phyloP scores from a whole-genome alignment of 1,139 yeast genomes.

The Spathaspora sp. region DNA sequence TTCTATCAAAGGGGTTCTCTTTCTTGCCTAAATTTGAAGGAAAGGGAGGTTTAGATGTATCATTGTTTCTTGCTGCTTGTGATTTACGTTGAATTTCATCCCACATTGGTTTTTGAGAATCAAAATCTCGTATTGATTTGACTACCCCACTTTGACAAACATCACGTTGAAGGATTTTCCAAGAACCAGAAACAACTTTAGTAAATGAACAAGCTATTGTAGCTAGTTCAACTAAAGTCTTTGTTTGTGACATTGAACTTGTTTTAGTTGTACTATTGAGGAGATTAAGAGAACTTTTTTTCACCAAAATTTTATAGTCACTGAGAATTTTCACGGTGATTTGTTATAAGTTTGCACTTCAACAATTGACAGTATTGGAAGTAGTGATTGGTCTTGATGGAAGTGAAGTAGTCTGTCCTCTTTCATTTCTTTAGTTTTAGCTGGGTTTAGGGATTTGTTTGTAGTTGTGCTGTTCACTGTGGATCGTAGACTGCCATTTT shows the following conservation, averaged over 20 bases:
- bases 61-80: slow-evolving; percentile 18
- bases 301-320: too few relatives aligned
- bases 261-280: not conserved
- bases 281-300: not conserved
- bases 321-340: too few relatives aligned
- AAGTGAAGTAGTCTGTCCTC: too few relatives aligned
- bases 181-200: slow-evolving; percentile 24
- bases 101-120: slow-evolving; percentile 25
- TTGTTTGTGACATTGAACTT: slow-evolving; percentile 12
- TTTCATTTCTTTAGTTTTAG: too few relatives aligned
- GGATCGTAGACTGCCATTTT: too few relatives aligned
- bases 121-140: slow-evolving; percentile 22
- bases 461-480: too few relatives aligned
- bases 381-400: too few relatives aligned
- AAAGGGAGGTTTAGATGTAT: not conserved
- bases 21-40: slow-evolving; percentile 4
- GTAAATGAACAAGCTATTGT: slow-evolving; percentile 28
- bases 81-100: slow-evolving; percentile 25
- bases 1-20: slow-evolving; percentile 9
- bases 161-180: slow-evolving; percentile 22
- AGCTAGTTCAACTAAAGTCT: slow-evolving; percentile 25
- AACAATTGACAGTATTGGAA: too few relatives aligned
- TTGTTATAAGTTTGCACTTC: too few relatives aligned
- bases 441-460: too few relatives aligned
- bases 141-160: slow-evolving; percentile 17